Percentiles rank a stretch among this genome's conserved stretches.
phyloP scores from a whole-genome alignment of 2,329 filamentous ascomycete genomes.

The Teratosphaeria epicoccoides region DNA sequence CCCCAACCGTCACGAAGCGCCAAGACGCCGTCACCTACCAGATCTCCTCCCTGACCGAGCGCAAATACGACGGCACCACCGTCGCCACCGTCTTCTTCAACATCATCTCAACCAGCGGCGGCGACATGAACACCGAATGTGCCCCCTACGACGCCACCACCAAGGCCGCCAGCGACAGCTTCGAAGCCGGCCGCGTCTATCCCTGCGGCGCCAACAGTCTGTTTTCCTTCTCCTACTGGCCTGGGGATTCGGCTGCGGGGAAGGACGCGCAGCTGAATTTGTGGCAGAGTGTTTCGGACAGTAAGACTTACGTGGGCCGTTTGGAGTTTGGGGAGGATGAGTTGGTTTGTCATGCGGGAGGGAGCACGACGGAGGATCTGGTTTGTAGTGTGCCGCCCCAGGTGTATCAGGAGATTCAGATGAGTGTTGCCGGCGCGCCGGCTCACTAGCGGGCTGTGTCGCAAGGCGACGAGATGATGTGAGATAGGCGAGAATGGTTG shows the following conservation, averaged over 20 bases:
- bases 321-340: background rate
- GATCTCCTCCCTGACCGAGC: conserved; percentile 8
- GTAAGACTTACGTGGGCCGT: background rate
- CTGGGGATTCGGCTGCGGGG: conserved; percentile 1
- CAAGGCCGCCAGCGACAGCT: background rate
- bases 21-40: conserved; percentile 4
- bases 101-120: conserved; percentile 10
- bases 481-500: too few species aligned
- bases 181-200: conserved; percentile 6
- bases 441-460: background rate
- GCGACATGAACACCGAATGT: conserved; percentile 8
- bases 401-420: background rate
- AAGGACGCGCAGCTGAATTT: conserved; percentile 5
- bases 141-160: conserved; percentile 3
- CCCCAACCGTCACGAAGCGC: background rate
- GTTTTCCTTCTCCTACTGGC: conserved; percentile 6
- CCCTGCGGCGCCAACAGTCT: conserved; percentile 6
- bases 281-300: conserved; percentile 6
- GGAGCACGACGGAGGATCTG: background rate
- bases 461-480: too few species aligned
- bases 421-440: background rate
- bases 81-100: conserved; percentile 9
- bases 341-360: background rate
- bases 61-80: conserved; percentile 6
- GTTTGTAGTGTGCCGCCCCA: background rate